Evolutionary conservation across 306 rosid genomes (phyloP).

Genomic region (Mimosa bimucronata): DNA sequence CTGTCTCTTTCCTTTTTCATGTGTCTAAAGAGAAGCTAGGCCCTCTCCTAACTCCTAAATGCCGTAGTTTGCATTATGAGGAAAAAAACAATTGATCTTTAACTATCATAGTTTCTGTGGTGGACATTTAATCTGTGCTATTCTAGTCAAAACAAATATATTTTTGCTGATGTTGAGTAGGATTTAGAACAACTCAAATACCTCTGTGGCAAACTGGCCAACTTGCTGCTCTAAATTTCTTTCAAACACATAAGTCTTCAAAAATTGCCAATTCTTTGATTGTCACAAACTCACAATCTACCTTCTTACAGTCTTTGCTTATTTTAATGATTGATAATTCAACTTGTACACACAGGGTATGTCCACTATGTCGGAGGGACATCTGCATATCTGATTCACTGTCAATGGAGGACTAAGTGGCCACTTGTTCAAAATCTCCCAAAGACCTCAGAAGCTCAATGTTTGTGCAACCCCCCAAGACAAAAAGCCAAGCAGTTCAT

Average conservation of each 20-base stretch:
- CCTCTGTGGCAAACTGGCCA: not conserved
- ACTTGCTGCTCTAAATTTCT: not conserved
- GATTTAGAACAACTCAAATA: not conserved
- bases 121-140: not conserved
- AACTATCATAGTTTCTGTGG: not conserved
- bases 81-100: not conserved
- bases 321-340: not conserved
- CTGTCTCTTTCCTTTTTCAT: not conserved
- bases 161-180: not conserved
- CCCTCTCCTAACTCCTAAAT: not conserved
- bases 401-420: slow-evolving; percentile 40
- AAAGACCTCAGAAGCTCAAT: not conserved
- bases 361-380: slow-evolving; percentile 77
- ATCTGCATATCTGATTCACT: slow-evolving; percentile 51
- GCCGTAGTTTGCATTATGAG: not conserved
- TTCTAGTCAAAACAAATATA: not conserved
- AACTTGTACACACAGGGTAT: slow-evolving; percentile 55
- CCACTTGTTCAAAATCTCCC: slow-evolving; percentile 1
- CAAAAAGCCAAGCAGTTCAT: slow-evolving; percentile 38
- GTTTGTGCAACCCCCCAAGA: not conserved
- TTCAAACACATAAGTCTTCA: not conserved
- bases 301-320: not conserved
- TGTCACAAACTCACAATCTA: not conserved
- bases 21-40: not conserved
- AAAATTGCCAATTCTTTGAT: not conserved